Percentiles rank a stretch among this genome's conserved stretches.
Evolutionary conservation across 192 early-diverging fungal genomes (phyloP).

Genomic region (Backusella australiensis): DNA sequence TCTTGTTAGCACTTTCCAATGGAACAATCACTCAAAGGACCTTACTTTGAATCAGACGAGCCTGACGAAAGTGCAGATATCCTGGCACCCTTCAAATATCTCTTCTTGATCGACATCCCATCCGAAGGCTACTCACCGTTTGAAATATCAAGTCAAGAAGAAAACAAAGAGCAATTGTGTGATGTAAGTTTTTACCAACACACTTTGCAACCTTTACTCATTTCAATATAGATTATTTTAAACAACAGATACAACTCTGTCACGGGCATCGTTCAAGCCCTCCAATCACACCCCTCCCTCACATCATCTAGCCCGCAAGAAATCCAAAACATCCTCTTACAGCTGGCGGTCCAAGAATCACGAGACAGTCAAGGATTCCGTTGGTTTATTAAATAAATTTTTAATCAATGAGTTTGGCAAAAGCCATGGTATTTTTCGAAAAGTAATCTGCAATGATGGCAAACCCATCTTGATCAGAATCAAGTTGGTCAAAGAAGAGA

Average conservation of each 20-base stretch:
- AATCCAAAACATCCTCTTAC: not conserved
- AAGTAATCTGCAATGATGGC: slow-evolving; percentile 87
- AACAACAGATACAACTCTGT: not conserved
- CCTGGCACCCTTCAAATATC: not conserved
- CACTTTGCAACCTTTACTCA: too few relatives aligned
- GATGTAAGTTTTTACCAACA: not conserved
- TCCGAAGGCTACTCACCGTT: not conserved
- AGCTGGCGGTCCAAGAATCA: not conserved
- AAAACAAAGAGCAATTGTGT: not conserved
- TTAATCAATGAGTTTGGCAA: slow-evolving; percentile 58
- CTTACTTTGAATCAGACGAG: not conserved
- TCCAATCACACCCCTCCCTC: not conserved
- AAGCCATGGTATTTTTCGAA: slow-evolving; percentile 79
- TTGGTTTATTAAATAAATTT: not conserved
- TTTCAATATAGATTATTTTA: not conserved
- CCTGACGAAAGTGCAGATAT: not conserved
- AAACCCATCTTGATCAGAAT: slow-evolving; percentile 82
- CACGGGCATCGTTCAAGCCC: not conserved
- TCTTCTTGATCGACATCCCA: not conserved
- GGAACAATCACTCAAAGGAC: not conserved
- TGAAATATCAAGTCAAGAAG: not conserved
- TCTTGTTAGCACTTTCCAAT: not conserved
- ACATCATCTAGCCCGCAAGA: not conserved
- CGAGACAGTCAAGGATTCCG: not conserved
- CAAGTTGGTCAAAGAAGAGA: slow-evolving; percentile 77